These are phyloP conservation scores for Venturia oleaginea DNA, from an alignment of 2,329 filamentous ascomycete genomes.

Conservation along the genomic window DNA sequence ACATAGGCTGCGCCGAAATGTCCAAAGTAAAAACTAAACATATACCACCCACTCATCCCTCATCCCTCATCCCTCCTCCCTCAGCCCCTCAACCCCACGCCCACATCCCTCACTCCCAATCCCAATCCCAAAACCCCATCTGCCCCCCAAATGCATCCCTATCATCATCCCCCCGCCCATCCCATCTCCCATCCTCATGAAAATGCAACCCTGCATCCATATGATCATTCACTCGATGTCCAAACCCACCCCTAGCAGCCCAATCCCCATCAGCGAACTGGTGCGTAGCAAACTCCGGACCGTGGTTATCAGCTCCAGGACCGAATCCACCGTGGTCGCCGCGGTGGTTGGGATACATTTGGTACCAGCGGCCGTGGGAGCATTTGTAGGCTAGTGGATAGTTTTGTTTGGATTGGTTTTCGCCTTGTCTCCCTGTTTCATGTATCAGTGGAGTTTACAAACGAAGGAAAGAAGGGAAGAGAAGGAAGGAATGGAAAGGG, in stretches of 20 bases:
- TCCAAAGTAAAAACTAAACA: too few species aligned
- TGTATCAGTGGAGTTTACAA: background rate
- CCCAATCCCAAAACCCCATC: background rate
- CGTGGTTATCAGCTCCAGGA: background rate
- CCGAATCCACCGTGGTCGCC: constrained; percentile 1
- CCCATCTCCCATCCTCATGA: background rate
- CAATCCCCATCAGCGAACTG: background rate
- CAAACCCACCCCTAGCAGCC: background rate
- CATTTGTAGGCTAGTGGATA: constrained; percentile 6
- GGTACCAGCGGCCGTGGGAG: constrained; percentile 8
- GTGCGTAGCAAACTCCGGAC: background rate
- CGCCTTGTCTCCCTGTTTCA: background rate
- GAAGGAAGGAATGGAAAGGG: background rate
- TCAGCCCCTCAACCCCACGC: background rate
- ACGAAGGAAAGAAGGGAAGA: background rate
- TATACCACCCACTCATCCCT: too few species aligned
- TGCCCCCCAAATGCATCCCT: background rate
- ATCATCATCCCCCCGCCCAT: background rate
- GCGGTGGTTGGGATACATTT: background rate
- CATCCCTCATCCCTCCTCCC: background rate
- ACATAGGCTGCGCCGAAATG: too few species aligned
- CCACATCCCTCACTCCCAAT: background rate
- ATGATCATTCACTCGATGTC: background rate
- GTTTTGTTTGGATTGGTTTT: constrained; percentile 6
- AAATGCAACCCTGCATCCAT: background rate